Conservation (phyloP, 2,329 filamentous ascomycete genomes). For the Pseudogymnoascus sp. region DNA sequence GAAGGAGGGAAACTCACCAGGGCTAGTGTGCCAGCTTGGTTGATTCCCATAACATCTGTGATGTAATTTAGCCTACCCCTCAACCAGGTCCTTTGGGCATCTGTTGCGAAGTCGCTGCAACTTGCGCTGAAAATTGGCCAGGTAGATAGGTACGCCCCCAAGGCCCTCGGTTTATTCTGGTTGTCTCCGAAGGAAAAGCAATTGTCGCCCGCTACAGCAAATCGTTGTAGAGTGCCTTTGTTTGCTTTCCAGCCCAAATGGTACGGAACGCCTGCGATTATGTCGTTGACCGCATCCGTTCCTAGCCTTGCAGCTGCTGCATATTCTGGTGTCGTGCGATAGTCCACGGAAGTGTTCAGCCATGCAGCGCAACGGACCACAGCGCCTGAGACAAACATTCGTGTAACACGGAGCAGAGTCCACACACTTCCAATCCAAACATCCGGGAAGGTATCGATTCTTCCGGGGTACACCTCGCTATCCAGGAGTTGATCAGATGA, state of each 20-base stretch:
- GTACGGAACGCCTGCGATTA: slow-evolving; percentile 53
- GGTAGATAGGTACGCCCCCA: slow-evolving; percentile 50
- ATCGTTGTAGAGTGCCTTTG: slow-evolving; percentile 30
- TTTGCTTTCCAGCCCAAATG: slow-evolving; percentile 50
- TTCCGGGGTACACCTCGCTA: slow-evolving; percentile 51
- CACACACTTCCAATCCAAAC: slow-evolving; percentile 49
- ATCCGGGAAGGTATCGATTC: slow-evolving; percentile 51
- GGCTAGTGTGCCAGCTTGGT: slow-evolving; percentile 47
- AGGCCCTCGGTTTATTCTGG: slow-evolving; percentile 38
- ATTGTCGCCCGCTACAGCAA: slow-evolving; percentile 26
- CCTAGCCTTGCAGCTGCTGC: slow-evolving; percentile 44
- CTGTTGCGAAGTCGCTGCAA: slow-evolving; percentile 50
- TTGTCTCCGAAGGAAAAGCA: slow-evolving; percentile 43
- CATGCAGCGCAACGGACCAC: slow-evolving; percentile 52
- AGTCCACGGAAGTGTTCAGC: slow-evolving; percentile 52
- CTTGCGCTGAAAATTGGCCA: slow-evolving; percentile 49
- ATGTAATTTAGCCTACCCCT: slow-evolving; percentile 46
- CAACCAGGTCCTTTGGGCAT: slow-evolving; percentile 48
- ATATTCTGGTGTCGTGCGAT: slow-evolving; percentile 54
- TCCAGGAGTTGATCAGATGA: slow-evolving; percentile 42
- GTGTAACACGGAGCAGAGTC: slow-evolving; percentile 46
- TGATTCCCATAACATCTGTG: slow-evolving; percentile 46
- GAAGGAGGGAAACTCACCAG: slow-evolving; percentile 34
- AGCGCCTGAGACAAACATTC: slow-evolving; percentile 46
- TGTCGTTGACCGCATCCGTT: slow-evolving; percentile 46